Evolutionary conservation across 495 filamentous ascomycete genomes (phyloP), one percentile per base, ranked within the genome.

Genomic region (Immersiella caudata): DNA sequence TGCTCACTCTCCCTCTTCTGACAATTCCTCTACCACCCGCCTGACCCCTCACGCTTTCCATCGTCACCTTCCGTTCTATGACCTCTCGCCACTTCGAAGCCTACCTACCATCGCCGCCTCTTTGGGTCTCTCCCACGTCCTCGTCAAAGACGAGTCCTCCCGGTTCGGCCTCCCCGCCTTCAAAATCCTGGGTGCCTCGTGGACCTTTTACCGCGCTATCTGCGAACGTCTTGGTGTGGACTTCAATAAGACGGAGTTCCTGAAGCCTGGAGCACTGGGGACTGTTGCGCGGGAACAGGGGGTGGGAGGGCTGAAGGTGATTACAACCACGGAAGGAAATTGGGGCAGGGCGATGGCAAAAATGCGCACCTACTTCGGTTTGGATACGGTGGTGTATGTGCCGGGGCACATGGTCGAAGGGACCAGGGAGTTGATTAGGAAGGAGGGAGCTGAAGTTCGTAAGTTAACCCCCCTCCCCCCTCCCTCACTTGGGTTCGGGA

Each of bases 131-230:
- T 75, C 75, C 0, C 70, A 81, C 14, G 79, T 91, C 51, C 79
- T 83, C 66, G 73, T 89, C 59, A 89, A 91, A 71, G 83, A 89
- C 70, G 86, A 90, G 69, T 85, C 81, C 56, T 72, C 75, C 61
- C 79, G 87, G 26, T 81, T 88, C 66, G 84, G 88, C 0, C 83
- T 94, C 0, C 88, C 90, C 0, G 83, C 90, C 0, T 93, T 92
- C 83, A 93, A 93, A 74, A 88, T 91, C 49, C 84, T 92, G 0
- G 91, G 90, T 9, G 90, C 91, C 0, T 89, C 88, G n/a, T 94
- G 89, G 89, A 88, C 84, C 0, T 80, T 83, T 55, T 88, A 86
- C 68, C 83, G 84, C 40, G 86, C 87, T 6, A 62, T 92, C 6
- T 73, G 76, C 1, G 66, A 75, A 0, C 66, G 78, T 6, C 73